Conservation (phyloP, 1,284 basidiomycete species). For the Apiotrichum akiyoshidainum region DNA sequence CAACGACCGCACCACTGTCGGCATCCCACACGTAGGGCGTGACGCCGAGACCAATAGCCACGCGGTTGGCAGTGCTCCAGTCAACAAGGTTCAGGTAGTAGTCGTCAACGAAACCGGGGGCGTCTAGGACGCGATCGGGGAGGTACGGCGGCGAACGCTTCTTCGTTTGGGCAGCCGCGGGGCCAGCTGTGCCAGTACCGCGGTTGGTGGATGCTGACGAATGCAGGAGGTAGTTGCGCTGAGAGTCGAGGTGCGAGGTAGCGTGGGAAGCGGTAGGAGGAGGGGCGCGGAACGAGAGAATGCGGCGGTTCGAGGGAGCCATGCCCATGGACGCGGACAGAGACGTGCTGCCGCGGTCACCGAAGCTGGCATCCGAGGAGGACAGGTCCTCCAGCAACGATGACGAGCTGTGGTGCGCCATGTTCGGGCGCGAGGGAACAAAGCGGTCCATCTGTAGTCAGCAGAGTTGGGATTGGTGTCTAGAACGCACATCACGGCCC, state of each 20-base stretch:
- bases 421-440: slow-evolving; percentile 44
- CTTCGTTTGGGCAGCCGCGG: slow-evolving; percentile 24
- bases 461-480: neutral
- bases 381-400: slow-evolving; percentile 29
- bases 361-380: slow-evolving; percentile 27
- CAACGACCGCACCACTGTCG: slow-evolving; percentile 75
- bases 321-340: slow-evolving; percentile 35
- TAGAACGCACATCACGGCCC: slow-evolving; percentile 14
- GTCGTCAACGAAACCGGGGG: slow-evolving; percentile 91
- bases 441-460: slow-evolving; percentile 46
- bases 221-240: slow-evolving; percentile 44
- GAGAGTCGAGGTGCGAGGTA: slow-evolving; percentile 45
- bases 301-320: slow-evolving; percentile 35
- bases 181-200: slow-evolving; percentile 20
- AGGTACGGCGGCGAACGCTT: slow-evolving; percentile 54
- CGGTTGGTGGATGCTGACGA: slow-evolving; percentile 30
- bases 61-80: slow-evolving; percentile 81
- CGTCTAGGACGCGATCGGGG: slow-evolving; percentile 90
- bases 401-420: slow-evolving; percentile 24
- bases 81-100: slow-evolving; percentile 93
- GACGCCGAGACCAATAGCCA: slow-evolving; percentile 81
- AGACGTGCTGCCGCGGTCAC: slow-evolving; percentile 30
- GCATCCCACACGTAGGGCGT: slow-evolving; percentile 90
- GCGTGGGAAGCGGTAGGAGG: slow-evolving; percentile 45
- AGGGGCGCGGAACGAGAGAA: slow-evolving; percentile 47